Percentiles rank a stretch among this genome's conserved stretches.
Conservation (phyloP, 768 basidiomycete species). For the Clavaria fumosa region DNA sequence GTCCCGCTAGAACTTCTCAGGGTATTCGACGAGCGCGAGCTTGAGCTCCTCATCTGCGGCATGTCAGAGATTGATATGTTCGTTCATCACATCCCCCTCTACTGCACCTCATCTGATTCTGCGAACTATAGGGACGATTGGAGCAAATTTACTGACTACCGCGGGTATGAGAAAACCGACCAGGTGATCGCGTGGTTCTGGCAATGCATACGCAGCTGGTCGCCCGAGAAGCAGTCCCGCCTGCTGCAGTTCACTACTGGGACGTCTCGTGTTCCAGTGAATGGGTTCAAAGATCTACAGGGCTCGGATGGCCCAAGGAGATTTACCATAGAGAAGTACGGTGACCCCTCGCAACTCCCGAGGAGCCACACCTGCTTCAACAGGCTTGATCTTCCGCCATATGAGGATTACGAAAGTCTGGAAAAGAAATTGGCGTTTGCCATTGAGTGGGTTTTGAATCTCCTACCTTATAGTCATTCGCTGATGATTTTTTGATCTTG, state of each 20-base stretch:
- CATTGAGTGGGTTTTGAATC: constrained; percentile 44
- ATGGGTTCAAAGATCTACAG: constrained; percentile 90
- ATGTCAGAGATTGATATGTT: constrained; percentile 87
- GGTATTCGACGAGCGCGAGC: constrained; percentile 83
- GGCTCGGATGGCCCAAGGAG: constrained; percentile 84
- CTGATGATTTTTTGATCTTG: constrained; percentile 6
- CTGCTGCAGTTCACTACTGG: constrained; percentile 82
- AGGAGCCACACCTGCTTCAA: constrained; percentile 95
- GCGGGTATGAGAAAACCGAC: constrained; percentile 73
- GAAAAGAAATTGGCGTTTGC: constrained; percentile 78
- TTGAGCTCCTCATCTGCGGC: constrained; percentile 82
- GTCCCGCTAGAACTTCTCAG: constrained; percentile 72
- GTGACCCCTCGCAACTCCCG: constrained; percentile 76
- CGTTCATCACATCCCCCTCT: constrained; percentile 13
- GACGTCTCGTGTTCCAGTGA: constrained; percentile 74
- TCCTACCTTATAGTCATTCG: constrained; percentile 3
- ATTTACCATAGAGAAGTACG: constrained; percentile 92
- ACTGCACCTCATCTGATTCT: not conserved
- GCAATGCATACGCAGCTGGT: constrained; percentile 84
- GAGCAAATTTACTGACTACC: constrained; percentile 90
- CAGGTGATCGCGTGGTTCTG: constrained; percentile 94
- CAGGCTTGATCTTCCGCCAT: constrained; percentile 74
- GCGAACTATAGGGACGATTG: constrained; percentile 55
- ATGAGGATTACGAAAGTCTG: constrained; percentile 73
- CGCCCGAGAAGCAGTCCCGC: constrained; percentile 75